phyloP scores from a whole-genome alignment of 352 stramenopile species.

The Thalassiosira hispida region DNA sequence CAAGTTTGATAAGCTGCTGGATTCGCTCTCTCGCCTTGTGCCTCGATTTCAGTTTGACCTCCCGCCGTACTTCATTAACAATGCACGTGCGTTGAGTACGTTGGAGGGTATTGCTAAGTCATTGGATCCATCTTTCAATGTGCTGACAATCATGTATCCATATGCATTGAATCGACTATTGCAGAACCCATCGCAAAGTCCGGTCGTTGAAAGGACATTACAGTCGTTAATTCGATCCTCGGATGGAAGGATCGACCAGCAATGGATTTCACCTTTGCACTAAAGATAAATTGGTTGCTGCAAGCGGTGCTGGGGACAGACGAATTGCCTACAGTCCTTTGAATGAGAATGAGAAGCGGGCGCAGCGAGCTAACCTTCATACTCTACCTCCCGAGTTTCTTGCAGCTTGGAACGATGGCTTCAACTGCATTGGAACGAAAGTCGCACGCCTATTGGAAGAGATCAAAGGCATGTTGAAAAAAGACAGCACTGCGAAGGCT shows the following conservation, averaged over 20 bases:
- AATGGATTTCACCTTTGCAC: constrained; percentile 57
- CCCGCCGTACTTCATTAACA: constrained; percentile 85
- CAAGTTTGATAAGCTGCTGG: constrained; percentile 81
- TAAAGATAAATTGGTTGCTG: constrained; percentile 13
- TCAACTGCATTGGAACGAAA: constrained; percentile 18
- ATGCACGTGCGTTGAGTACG: constrained; percentile 67
- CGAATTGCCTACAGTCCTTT: background rate
- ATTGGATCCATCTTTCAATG: constrained; percentile 77
- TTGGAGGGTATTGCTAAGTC: constrained; percentile 79
- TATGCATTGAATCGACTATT: constrained; percentile 75
- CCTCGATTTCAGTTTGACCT: constrained; percentile 79
- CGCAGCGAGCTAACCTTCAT: constrained; percentile 14
- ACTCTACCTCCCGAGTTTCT: constrained; percentile 30
- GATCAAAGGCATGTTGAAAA: constrained; percentile 36
- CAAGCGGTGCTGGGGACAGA: background rate
- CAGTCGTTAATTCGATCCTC: constrained; percentile 62
- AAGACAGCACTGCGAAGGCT: constrained; percentile 44
- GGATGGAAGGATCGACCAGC: constrained; percentile 53
- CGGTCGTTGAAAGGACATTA: constrained; percentile 70
- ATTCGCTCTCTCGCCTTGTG: constrained; percentile 63
- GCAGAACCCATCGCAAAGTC: constrained; percentile 62
- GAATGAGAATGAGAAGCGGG: constrained; percentile 3
- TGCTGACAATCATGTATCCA: constrained; percentile 78
- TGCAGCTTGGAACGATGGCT: constrained; percentile 9
- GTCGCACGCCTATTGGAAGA: constrained; percentile 33